Evolutionary conservation across 805 yeast genomes (phyloP), one percentile per base, ranked within the genome.

Genomic region (Kodamaea neixiangensis): DNA sequence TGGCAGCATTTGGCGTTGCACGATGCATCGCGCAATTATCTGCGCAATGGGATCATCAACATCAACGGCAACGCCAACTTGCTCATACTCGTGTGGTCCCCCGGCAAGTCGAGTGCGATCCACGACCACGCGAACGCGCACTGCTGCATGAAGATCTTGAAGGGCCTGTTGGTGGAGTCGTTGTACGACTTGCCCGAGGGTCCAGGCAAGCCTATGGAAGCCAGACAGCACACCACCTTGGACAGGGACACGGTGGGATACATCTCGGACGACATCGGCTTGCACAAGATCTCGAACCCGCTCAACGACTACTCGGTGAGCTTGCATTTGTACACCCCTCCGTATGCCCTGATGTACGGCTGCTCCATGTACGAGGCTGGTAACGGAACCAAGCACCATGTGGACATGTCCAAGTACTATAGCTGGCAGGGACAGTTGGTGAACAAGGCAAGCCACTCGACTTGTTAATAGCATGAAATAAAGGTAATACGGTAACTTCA

Each of bases 81-180:
- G 50, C 72, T 86, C 47, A 67, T 86, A 13, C 66, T 86, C 46
- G 89, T 85, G 17, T 86, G 93, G 93, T 76, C 78, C 47, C 90
- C 91, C 0, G 82, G 82, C 6, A 75, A 76, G 58, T 75, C 82
- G 20, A 81, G 87, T 18, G 77, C 80, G 46, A 81, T 86, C 53
- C 93, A 86, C 63, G 89, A 85, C 65, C 93, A 86, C 58, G 88
- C 90, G 17, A 75, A 79, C 49, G 89, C 91, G 10, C 90, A 86
- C 67, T 86, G 93, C 66, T 77, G 85, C 53, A 85, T 86, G 83
- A 86, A 86, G 65, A 72, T 86, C 42, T 70, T 86, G 54, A 72
- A 78, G 57, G 92, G 92, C 6, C 64, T 68, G 25, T 71, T 86
- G 45, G 67, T 68, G 10, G 93, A 86, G 65, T 75, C 79, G 7